Percentiles rank a stretch among this genome's conserved stretches.
These are phyloP conservation scores for Scleroderma bovista DNA, from an alignment of 768 basidiomycete genomes.

Conservation along the genomic window DNA sequence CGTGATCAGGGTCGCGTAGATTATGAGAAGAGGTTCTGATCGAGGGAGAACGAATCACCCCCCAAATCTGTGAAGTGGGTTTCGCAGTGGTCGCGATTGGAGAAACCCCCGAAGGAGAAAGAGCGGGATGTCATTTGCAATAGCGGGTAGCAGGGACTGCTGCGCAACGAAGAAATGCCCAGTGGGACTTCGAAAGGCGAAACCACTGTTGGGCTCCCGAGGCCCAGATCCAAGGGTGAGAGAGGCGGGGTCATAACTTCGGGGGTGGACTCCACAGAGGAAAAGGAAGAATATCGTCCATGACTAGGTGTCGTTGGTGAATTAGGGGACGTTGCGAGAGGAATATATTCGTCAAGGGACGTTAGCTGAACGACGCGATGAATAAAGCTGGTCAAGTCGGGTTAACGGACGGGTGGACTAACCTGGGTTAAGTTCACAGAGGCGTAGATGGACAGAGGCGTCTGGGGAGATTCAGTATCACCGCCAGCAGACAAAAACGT, in stretches of 20 bases:
- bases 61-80: slow-evolving; percentile 39
- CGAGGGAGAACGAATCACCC: slow-evolving; percentile 34
- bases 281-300: slow-evolving; percentile 42
- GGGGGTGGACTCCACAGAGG: slow-evolving; percentile 56
- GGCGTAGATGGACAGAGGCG: slow-evolving; percentile 25
- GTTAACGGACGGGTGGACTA: background rate
- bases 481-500: slow-evolving; percentile 31
- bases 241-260: slow-evolving; percentile 36
- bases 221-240: slow-evolving; percentile 34
- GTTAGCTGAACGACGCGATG: slow-evolving; percentile 16
- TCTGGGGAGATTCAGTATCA: slow-evolving; percentile 35
- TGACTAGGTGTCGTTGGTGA: slow-evolving; percentile 42
- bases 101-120: slow-evolving; percentile 38
- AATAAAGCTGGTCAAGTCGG: slow-evolving; percentile 15
- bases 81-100: slow-evolving; percentile 23
- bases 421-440: slow-evolving; percentile 24
- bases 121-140: slow-evolving; percentile 37
- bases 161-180: slow-evolving; percentile 16
- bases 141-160: slow-evolving; percentile 16
- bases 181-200: slow-evolving; percentile 27
- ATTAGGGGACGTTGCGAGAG: slow-evolving; percentile 50
- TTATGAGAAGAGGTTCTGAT: slow-evolving; percentile 48
- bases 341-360: slow-evolving; percentile 44
- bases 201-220: slow-evolving; percentile 35
- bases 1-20: slow-evolving; percentile 16